phyloP scores from a whole-genome alignment of 495 filamentous ascomycete genomes.

The Mycothermus thermophilus region DNA sequence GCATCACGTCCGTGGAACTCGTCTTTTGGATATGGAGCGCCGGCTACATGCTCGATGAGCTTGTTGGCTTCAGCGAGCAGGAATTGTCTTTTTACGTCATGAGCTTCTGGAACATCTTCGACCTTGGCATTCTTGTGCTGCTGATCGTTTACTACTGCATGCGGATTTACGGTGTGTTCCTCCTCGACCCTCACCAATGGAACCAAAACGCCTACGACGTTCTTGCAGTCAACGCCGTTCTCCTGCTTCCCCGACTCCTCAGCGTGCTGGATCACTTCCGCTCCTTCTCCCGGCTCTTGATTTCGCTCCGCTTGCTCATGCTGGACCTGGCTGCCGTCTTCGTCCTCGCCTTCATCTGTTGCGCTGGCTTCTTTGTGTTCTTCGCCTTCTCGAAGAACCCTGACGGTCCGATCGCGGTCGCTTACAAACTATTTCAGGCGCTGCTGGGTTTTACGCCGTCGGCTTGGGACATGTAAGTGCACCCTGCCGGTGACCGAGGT shows the following conservation, averaged over 20 bases:
- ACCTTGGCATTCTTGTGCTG: constrained; percentile 74
- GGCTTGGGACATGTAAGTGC: constrained; percentile 37
- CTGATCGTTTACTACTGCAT: constrained; percentile 80
- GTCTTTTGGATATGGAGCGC: constrained; percentile 95
- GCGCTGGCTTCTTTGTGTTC: constrained; percentile 88
- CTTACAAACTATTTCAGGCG: constrained; percentile 83
- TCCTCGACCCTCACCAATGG: constrained; percentile 53
- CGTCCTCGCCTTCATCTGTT: constrained; percentile 67
- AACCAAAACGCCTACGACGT: constrained; percentile 81
- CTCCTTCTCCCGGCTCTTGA: constrained; percentile 87
- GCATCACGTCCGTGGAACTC: constrained; percentile 69
- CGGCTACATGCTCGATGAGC: constrained; percentile 92
- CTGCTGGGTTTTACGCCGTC: constrained; percentile 62
- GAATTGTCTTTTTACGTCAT: constrained; percentile 90
- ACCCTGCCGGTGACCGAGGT: neutral
- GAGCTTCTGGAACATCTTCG: constrained; percentile 94
- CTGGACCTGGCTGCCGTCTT: constrained; percentile 74
- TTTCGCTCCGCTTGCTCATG: constrained; percentile 86
- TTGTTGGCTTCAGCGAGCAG: constrained; percentile 85
- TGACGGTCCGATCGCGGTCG: constrained; percentile 51
- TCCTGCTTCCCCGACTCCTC: constrained; percentile 81
- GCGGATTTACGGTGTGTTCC: constrained; percentile 69
- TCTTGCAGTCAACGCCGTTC: constrained; percentile 72
- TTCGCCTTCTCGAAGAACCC: constrained; percentile 63
- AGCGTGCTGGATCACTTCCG: constrained; percentile 84